Evolutionary conservation across 768 basidiomycete species (phyloP), one percentile per base, ranked within the genome.

Genomic region (Suillus paluster): DNA sequence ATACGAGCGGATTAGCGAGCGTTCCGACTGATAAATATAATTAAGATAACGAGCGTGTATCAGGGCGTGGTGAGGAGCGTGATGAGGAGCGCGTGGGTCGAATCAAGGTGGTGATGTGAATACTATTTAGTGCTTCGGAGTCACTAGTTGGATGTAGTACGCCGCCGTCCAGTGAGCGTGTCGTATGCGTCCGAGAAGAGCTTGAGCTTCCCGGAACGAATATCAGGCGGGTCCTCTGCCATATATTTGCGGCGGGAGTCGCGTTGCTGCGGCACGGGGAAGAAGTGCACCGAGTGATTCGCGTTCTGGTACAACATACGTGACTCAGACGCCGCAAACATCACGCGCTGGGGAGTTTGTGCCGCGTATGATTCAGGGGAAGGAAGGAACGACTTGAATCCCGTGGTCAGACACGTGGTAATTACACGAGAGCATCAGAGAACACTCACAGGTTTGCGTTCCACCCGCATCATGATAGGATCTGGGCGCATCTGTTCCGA

Each of bases 101-200:
- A 54, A 9, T 15, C 21, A 19, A 23, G 38, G 38, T 19, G 36
- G 36, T 55, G 54, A 12, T 38, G 36, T 55, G 30, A 50, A 50
- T 55, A 36, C 53, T 55, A 3, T 17, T 8, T 14, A 38, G 10
- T 25, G 11, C 17, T 27, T 55, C 25, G 12, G 30, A 11, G 6
- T 1, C 27, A 21, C 15, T 58, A 55, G 53, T 33, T 33, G 50
- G 69, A 68, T 52, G 39, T 67, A 46, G 63, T 62, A 39, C 67
- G 56, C 11, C 57, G 15, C 5, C 67, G 61, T 21, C 62, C 59
- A 14, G 64, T 55, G 41, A 76, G 61, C 27, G 67, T 60, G 33
- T 65, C 55, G 17, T 59, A 75, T 8, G 71, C 73, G 6, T 68
- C 70, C 44, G 75, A 66, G 3, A 74, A 54, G 21, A 65, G 60